Evolutionary conservation across 306 rosid genomes (phyloP).

Genomic region (Prinsepia uniflora): DNA sequence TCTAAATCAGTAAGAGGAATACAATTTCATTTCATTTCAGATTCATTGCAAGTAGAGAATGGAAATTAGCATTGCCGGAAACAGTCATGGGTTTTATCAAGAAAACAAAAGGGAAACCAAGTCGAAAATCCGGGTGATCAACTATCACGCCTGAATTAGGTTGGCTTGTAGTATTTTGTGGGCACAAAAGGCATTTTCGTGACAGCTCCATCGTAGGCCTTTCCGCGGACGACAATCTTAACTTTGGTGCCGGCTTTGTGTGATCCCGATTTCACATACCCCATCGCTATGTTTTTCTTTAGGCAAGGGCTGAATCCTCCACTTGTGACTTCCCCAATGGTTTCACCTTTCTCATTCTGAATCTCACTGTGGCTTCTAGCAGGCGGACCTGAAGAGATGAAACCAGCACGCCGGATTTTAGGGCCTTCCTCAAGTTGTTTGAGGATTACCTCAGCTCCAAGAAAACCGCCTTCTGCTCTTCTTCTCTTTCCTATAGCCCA

Average conservation of each 20-base stretch:
- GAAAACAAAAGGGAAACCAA: slow-evolving; percentile 18
- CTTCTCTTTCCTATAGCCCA: slow-evolving; percentile 98
- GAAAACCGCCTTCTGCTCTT: slow-evolving; percentile 97
- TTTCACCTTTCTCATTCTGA: slow-evolving; percentile 70
- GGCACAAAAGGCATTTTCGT: slow-evolving; percentile 98
- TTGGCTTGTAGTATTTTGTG: slow-evolving; percentile 89
- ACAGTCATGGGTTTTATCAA: slow-evolving; percentile 30
- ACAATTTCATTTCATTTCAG: slow-evolving; percentile 24
- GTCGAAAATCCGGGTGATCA: slow-evolving; percentile 23
- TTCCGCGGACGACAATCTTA: slow-evolving; percentile 80
- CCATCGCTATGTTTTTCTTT: slow-evolving; percentile 94
- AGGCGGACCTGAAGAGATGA: slow-evolving; percentile 90
- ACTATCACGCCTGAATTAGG: slow-evolving; percentile 36
- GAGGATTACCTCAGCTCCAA: slow-evolving; percentile 81
- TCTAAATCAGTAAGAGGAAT: neutral
- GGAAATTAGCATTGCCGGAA: slow-evolving; percentile 35
- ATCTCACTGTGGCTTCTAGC: slow-evolving; percentile 96
- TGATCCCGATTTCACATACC: slow-evolving; percentile 92
- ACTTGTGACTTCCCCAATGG: slow-evolving; percentile 89
- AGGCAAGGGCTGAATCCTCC: slow-evolving; percentile 99
- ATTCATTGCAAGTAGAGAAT: slow-evolving; percentile 25
- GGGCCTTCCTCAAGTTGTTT: slow-evolving; percentile 84
- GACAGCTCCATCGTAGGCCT: slow-evolving; percentile 79
- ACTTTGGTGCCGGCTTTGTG: slow-evolving; percentile 95
- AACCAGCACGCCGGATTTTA: slow-evolving; percentile 76